A percentile compares a stretch with the other conserved stretches of the same genome.
Evolutionary conservation across 306 rosid species (phyloP).

Genomic region (Ceratonia siliqua): DNA sequence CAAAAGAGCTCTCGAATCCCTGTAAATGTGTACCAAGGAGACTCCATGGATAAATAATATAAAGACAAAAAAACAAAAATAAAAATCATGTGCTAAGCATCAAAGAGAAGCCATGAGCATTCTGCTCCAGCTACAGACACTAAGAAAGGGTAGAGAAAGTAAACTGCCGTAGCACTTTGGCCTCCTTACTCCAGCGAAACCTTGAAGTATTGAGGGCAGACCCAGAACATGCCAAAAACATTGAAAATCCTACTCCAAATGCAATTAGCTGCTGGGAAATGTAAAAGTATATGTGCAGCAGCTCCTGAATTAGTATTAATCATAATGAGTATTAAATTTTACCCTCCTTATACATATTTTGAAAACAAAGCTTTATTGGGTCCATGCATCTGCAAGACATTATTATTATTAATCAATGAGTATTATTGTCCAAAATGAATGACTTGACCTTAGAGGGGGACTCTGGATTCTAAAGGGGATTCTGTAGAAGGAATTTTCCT

Average conservation of each 20-base stretch:
- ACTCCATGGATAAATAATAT: neutral
- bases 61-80: neutral
- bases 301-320: neutral
- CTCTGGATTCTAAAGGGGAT: neutral
- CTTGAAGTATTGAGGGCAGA: neutral
- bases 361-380: neutral
- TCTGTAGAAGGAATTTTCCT: neutral
- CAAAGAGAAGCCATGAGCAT: neutral
- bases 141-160: neutral
- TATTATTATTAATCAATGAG: neutral
- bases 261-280: neutral
- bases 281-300: neutral
- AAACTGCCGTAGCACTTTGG: neutral
- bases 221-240: no score
- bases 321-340: no score
- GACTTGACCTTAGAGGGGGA: neutral
- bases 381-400: neutral
- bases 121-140: neutral
- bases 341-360: constrained; percentile 6
- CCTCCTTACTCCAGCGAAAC: neutral
- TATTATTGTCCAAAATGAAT: neutral
- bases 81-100: neutral
- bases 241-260: neutral
- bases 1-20: neutral
- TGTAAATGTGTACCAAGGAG: neutral